Evolutionary conservation across 169 alveolate genomes (phyloP).

Genomic region (Eimeria praecox): DNA sequence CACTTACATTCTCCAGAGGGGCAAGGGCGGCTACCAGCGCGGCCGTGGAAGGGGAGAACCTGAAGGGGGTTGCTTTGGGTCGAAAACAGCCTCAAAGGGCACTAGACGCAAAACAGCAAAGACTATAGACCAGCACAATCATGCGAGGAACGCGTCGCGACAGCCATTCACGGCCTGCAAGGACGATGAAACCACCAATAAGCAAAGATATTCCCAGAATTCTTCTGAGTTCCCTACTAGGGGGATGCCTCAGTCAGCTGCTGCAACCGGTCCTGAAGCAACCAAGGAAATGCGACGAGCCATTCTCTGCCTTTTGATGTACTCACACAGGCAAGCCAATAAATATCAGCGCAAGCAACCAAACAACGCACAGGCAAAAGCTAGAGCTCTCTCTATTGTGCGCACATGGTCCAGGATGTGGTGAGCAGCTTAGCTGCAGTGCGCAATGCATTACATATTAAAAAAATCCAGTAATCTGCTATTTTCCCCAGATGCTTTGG

Average conservation of each 20-base stretch:
- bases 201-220: not conserved
- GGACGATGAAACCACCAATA: not conserved
- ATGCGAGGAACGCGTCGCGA: not conserved
- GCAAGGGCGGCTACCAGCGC: not conserved
- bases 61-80: not conserved
- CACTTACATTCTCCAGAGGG: not conserved
- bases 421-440: not conserved
- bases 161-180: not conserved
- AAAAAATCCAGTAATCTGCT: not conserved
- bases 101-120: not conserved
- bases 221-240: not conserved
- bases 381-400: not conserved
- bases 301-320: conserved; percentile 76
- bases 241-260: conserved; percentile 48
- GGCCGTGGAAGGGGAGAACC: not conserved
- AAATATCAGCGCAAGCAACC: not conserved
- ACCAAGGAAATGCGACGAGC: conserved; percentile 80
- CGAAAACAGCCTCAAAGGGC: not conserved
- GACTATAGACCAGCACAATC: not conserved
- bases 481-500: not conserved
- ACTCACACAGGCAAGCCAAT: conserved; percentile 77
- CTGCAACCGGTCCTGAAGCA: conserved; percentile 66
- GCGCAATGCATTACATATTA: not conserved
- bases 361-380: not conserved
- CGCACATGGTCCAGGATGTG: not conserved